Percentiles rank a stretch among this genome's conserved stretches.
Evolutionary conservation across 2,329 filamentous ascomycete species (phyloP).

Genomic region (Epichloe coenophiala): DNA sequence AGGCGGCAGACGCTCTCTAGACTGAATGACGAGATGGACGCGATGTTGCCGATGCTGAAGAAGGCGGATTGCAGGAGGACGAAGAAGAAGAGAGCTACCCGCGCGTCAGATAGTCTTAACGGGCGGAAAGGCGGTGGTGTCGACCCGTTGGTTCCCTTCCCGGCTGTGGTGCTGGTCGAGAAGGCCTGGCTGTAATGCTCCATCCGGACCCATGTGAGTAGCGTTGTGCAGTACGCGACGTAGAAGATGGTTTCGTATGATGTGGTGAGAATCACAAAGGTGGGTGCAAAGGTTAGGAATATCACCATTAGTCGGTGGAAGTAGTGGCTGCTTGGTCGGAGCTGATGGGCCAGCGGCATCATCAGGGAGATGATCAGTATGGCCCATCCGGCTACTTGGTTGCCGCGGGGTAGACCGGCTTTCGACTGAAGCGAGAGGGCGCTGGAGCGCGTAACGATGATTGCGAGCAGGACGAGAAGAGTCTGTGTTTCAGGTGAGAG

Average conservation of each 20-base stretch:
- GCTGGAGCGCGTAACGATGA: constrained; percentile 78
- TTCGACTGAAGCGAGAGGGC: constrained; percentile 75
- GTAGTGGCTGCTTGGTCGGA: constrained; percentile 76
- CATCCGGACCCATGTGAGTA: constrained; percentile 70
- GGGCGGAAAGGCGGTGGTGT: constrained; percentile 32
- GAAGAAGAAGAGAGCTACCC: constrained; percentile 89
- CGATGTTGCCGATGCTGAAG: constrained; percentile 93
- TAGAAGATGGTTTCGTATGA: constrained; percentile 97
- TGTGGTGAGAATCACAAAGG: constrained; percentile 91
- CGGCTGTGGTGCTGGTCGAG: neutral
- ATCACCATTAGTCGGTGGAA: constrained; percentile 78
- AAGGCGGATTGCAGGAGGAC: constrained; percentile 90
- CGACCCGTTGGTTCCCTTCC: constrained; percentile 13
- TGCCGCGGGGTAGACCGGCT: constrained; percentile 76
- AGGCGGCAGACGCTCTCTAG: constrained; percentile 80
- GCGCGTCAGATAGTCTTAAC: constrained; percentile 68
- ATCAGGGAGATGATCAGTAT: constrained; percentile 61
- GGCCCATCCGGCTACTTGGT: constrained; percentile 75
- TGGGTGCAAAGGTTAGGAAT: constrained; percentile 84
- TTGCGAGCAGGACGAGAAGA: constrained; percentile 38
- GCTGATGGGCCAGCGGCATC: constrained; percentile 67
- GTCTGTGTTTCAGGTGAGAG: too few species aligned
- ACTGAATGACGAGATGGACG: constrained; percentile 85
- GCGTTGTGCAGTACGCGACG: constrained; percentile 67
- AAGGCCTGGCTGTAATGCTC: neutral